Evolutionary conservation across 2,329 filamentous ascomycete genomes (phyloP).

Genomic region (Alternaria consortialis): DNA sequence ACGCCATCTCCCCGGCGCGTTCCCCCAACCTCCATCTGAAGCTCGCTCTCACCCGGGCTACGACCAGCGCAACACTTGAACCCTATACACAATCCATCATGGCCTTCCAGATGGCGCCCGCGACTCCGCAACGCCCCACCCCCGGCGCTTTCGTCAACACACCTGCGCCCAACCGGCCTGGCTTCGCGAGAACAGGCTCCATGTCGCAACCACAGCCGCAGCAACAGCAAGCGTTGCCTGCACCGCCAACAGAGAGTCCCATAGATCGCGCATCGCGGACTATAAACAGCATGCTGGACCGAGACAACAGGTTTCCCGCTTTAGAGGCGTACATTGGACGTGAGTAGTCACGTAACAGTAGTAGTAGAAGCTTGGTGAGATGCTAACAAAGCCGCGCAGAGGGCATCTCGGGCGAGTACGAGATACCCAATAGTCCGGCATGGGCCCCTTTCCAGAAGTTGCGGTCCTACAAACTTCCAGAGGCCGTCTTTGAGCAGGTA

Average conservation of each 20-base stretch:
- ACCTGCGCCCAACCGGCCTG: constrained; percentile 63
- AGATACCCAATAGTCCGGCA: constrained; percentile 71
- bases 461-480: constrained; percentile 87
- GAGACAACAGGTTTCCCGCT: constrained; percentile 84
- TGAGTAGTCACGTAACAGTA: constrained; percentile 58
- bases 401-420: constrained; percentile 91
- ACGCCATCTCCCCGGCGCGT: constrained; percentile 41
- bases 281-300: constrained; percentile 79
- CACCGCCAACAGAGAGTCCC: constrained; percentile 59
- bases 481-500: constrained; percentile 90
- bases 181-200: constrained; percentile 36
- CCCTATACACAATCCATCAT: constrained; percentile 28
- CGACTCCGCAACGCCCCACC: constrained; percentile 73
- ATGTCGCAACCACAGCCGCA: constrained; percentile 37
- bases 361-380: constrained; percentile 1
- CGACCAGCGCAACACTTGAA: constrained; percentile 27
- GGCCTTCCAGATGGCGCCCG: constrained; percentile 42
- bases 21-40: constrained; percentile 37
- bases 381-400: constrained; percentile 62
- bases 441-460: constrained; percentile 92
- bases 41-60: constrained; percentile 33
- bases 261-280: constrained; percentile 82
- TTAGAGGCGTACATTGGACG: constrained; percentile 89
- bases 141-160: constrained; percentile 81
- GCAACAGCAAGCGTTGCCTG: constrained; percentile 35